Evolutionary conservation across 257 asterid genomes (phyloP).

Genomic region (Paulownia fortunei): DNA sequence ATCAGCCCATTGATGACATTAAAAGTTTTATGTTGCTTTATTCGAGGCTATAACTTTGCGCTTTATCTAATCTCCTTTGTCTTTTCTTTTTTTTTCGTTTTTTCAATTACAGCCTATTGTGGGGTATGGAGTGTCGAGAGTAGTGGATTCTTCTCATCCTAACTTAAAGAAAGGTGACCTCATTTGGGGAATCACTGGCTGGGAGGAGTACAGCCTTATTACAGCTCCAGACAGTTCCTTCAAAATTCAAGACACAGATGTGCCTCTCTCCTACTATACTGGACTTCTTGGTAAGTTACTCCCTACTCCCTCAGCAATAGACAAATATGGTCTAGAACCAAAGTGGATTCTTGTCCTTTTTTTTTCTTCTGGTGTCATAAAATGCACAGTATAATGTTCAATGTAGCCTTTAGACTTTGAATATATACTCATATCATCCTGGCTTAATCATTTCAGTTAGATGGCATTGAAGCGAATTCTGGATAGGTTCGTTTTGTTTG

Average conservation of each 20-base stretch:
- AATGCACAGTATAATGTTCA: no score
- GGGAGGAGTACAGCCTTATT: slow-evolving; percentile 50
- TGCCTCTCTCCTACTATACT: slow-evolving; percentile 37
- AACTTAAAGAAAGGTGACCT: slow-evolving; percentile 43
- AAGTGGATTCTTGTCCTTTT: no score
- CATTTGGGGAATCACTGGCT: slow-evolving; percentile 40
- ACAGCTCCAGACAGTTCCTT: slow-evolving; percentile 2
- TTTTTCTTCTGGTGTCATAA: no score
- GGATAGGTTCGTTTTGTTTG: no score
- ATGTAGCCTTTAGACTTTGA: no score
- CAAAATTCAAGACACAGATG: slow-evolving; percentile 44
- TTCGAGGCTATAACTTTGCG: not conserved
- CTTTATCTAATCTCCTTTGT: not conserved
- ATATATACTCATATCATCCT: not conserved
- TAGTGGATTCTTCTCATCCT: slow-evolving; percentile 42
- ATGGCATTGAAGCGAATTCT: no score
- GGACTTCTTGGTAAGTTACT: slow-evolving; percentile 33
- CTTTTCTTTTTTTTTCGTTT: no score
- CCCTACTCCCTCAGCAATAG: not conserved
- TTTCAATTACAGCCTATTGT: slow-evolving; percentile 33
- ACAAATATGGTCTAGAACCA: no score
- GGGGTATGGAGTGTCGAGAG: slow-evolving; percentile 43
- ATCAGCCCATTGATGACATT: no score
- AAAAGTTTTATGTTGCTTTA: not conserved
- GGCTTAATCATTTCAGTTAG: no score